Base-by-base conservation (phyloP, 1,284 basidiomycete species). In the Sporisorium graminicola region DNA sequence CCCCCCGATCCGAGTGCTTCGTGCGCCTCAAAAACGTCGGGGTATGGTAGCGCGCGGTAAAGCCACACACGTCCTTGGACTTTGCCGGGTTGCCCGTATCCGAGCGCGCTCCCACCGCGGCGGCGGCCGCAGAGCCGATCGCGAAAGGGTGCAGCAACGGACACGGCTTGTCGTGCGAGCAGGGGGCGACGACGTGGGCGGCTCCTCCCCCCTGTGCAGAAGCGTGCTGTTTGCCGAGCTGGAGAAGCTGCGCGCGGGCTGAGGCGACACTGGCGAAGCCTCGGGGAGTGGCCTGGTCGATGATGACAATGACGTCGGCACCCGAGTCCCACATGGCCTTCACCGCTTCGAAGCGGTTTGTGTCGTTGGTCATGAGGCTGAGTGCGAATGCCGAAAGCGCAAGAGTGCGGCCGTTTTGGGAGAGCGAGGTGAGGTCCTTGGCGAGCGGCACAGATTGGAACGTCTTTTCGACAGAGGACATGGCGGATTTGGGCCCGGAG, bases 271-370 rank as follows among this genome's bases (percentile, higher is more conserved):
- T 88, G 69, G 91, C 90, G 86, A 97, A 98, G 0, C 94, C 94
- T 40, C 89, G 87, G 22, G 88, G 88, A 2, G 91, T 92, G 49
- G 90, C 92, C 59, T 93, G 91, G 84, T 99, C 96, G 67, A 98
- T 91, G 44, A 99, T 87, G 59, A 98, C 83, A 20, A 84, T 70
- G 12, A 82, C 81, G 24, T 81, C 68, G 35, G 94, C 94, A 33
- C 92, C 93, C 75, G 92, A 94, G 54, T 93, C 89, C 94, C 94
- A 97, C 89, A 96, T 92, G 78, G 93, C 90, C 78, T 91, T 90
- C 8, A 95, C 89, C 47, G 94, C 86, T 5, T 89, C 87, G 85
- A 91, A 91, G 53, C 92, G 90, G 6, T 90, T 89, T 9, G 90
- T 78, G 46, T 90, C 86, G 12, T 89, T 91, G 2, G 90, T 87